Evolutionary conservation across 805 yeast genomes (phyloP).

Genomic region (Metschnikowia vanudenii): DNA sequence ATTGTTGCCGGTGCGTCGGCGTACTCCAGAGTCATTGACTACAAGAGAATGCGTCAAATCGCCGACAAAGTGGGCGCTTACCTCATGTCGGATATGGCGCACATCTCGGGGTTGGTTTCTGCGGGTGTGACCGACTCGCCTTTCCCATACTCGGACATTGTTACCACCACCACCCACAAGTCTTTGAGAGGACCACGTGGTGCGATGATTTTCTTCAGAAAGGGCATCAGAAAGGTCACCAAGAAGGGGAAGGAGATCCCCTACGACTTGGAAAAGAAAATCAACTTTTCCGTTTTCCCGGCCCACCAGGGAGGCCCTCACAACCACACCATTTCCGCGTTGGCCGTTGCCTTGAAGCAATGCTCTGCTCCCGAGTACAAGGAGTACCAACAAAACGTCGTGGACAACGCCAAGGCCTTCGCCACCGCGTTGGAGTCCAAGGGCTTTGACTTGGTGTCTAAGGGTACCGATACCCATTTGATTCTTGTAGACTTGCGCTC

Average conservation of each 20-base stretch:
- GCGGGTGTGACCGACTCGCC: slow-evolving; percentile 95
- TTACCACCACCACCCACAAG: slow-evolving; percentile 97
- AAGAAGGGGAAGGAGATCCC: slow-evolving; percentile 82
- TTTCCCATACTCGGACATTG: slow-evolving; percentile 89
- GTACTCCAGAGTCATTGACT: slow-evolving; percentile 86
- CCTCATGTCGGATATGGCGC: slow-evolving; percentile 94
- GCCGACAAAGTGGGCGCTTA: slow-evolving; percentile 94
- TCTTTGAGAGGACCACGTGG: slow-evolving; percentile 99
- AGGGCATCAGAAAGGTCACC: slow-evolving; percentile 80
- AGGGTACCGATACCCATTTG: slow-evolving; percentile 95
- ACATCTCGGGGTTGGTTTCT: slow-evolving; percentile 92
- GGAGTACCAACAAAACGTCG: slow-evolving; percentile 79
- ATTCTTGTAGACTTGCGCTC: slow-evolving; percentile 80
- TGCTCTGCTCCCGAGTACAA: slow-evolving; percentile 85
- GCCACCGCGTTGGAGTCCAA: slow-evolving; percentile 61
- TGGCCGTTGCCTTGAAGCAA: slow-evolving; percentile 93
- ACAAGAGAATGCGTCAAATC: slow-evolving; percentile 83
- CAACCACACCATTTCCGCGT: slow-evolving; percentile 94
- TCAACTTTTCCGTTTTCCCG: slow-evolving; percentile 97
- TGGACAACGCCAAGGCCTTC: slow-evolving; percentile 75
- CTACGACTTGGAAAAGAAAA: slow-evolving; percentile 86
- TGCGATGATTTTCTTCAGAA: slow-evolving; percentile 95
- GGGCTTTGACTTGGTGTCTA: slow-evolving; percentile 80
- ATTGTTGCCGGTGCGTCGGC: slow-evolving; percentile 98
- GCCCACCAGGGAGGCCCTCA: slow-evolving; percentile 99